A percentile compares a stretch with the other conserved stretches of the same genome.
Evolutionary conservation across 176 grass and related monocot genomes (phyloP).

Genomic region (Triticum turgidum): DNA sequence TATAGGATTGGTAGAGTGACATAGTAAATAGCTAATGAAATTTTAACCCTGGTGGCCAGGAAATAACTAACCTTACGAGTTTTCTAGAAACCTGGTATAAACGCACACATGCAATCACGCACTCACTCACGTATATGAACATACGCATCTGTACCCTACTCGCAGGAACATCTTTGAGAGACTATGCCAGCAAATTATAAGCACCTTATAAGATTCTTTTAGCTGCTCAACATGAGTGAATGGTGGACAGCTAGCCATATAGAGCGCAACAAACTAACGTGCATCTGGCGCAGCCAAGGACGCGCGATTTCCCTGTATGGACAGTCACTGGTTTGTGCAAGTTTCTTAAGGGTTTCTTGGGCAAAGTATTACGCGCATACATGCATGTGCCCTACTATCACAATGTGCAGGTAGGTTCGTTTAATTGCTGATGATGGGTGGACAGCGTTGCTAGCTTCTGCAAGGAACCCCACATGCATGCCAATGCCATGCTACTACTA

Average conservation of each 20-base stretch:
- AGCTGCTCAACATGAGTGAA: not conserved
- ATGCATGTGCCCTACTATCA: slow-evolving; percentile 13
- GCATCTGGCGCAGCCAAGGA: not conserved
- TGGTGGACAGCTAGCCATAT: not conserved
- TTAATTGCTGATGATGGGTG: slow-evolving; percentile 26
- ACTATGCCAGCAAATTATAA: too few relatives aligned
- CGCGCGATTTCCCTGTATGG: not conserved
- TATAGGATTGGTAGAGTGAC: too few relatives aligned
- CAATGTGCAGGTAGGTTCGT: not conserved
- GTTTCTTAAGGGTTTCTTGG: not conserved
- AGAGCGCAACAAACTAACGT: slow-evolving; percentile 19
- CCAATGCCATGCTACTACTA: not conserved
- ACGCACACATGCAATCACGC: too few relatives aligned
- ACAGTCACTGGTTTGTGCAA: slow-evolving; percentile 16
- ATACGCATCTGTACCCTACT: too few relatives aligned
- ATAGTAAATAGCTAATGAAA: too few relatives aligned
- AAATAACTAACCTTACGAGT: too few relatives aligned
- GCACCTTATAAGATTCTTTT: too few relatives aligned
- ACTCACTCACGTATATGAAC: too few relatives aligned
- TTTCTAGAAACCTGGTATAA: too few relatives aligned
- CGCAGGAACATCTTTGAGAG: too few relatives aligned
- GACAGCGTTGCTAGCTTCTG: slow-evolving; percentile 19
- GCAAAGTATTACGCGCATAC: slow-evolving; percentile 1
- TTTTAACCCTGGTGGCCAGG: too few relatives aligned
- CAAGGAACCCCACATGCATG: slow-evolving; percentile 42